These are phyloP conservation scores for Schizosaccharomyces octosporus DNA, from an alignment of 805 yeast genomes.

Conservation along the genomic window DNA sequence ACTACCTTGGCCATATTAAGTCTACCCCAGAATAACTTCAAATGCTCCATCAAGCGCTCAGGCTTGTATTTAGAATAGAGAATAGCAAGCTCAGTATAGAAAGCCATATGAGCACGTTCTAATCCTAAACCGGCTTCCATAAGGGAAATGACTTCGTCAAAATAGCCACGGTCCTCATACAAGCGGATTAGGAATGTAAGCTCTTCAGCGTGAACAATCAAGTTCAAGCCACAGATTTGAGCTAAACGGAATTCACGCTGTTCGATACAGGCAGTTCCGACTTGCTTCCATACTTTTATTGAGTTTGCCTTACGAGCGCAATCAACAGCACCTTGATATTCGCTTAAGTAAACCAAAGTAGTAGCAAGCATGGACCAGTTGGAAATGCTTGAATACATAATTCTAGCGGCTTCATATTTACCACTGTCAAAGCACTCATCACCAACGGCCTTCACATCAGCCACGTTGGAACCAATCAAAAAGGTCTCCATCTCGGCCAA, in stretches of 20 bases:
- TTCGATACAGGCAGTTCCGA: conserved; percentile 85
- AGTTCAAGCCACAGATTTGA: conserved; percentile 92
- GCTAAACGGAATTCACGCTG: conserved; percentile 88
- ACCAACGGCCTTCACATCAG: conserved; percentile 77
- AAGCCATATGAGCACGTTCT: conserved; percentile 98
- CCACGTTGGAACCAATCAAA: conserved; percentile 71
- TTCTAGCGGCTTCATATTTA: conserved; percentile 80
- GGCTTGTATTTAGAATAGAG: conserved; percentile 80
- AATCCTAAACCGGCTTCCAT: conserved; percentile 88
- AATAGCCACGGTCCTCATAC: conserved; percentile 76
- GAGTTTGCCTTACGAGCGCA: conserved; percentile 96
- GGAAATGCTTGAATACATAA: conserved; percentile 61
- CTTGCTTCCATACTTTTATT: conserved; percentile 88
- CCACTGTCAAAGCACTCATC: conserved; percentile 61
- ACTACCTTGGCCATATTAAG: conserved; percentile 92
- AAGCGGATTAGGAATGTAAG: conserved; percentile 65
- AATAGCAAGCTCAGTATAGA: conserved; percentile 89
- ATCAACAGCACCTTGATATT: conserved; percentile 91
- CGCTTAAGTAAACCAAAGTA: conserved; percentile 76
- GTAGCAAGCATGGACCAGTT: conserved; percentile 91
- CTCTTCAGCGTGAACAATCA: conserved; percentile 94
- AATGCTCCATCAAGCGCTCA: conserved; percentile 77
- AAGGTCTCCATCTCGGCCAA: conserved; percentile 63
- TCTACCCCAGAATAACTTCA: conserved; percentile 94
- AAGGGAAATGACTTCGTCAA: conserved; percentile 70